Evolutionary conservation across 2,329 filamentous ascomycete species (phyloP).

Genomic region (Colletotrichum sp.): DNA sequence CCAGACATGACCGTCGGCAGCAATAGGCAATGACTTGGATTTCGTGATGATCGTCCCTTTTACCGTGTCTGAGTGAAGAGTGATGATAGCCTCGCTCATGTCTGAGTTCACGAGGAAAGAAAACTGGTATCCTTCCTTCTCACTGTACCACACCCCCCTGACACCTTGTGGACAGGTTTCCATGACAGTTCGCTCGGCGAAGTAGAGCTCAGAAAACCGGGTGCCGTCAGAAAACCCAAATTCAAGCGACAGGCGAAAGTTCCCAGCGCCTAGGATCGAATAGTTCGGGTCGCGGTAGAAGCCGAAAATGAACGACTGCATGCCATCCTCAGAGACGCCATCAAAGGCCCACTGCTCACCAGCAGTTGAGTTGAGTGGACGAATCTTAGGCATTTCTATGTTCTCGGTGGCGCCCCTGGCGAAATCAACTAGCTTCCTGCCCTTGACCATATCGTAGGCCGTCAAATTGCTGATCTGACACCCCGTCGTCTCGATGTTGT

Average conservation of each 20-base stretch:
- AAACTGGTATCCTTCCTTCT: conserved; percentile 18
- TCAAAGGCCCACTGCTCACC: conserved; percentile 36
- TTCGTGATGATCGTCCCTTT: conserved; percentile 21
- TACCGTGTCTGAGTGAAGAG: conserved; percentile 1
- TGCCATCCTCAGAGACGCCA: conserved; percentile 27
- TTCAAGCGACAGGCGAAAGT: conserved; percentile 29
- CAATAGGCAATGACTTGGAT: conserved; percentile 1
- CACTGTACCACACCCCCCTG: conserved; percentile 8
- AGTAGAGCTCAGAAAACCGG: conserved; percentile 27
- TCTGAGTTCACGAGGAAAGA: conserved; percentile 18
- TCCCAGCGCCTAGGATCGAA: conserved; percentile 29
- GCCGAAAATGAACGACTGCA: conserved; percentile 27
- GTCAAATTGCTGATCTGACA: conserved; percentile 8
- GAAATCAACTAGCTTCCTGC: conserved; percentile 10
- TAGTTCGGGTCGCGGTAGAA: conserved; percentile 34
- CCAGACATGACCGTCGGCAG: neutral
- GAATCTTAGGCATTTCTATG: conserved; percentile 24
- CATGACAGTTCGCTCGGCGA: conserved; percentile 24
- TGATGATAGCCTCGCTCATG: conserved; percentile 15
- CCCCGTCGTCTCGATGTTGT: neutral
- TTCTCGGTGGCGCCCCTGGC: neutral
- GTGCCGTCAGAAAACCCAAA: conserved; percentile 26
- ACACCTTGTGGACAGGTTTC: conserved; percentile 23
- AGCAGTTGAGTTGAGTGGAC: conserved; percentile 26
- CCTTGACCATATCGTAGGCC: neutral